Conservation (phyloP, 2,329 filamentous ascomycete genomes). For the Aspergillus hortae region DNA sequence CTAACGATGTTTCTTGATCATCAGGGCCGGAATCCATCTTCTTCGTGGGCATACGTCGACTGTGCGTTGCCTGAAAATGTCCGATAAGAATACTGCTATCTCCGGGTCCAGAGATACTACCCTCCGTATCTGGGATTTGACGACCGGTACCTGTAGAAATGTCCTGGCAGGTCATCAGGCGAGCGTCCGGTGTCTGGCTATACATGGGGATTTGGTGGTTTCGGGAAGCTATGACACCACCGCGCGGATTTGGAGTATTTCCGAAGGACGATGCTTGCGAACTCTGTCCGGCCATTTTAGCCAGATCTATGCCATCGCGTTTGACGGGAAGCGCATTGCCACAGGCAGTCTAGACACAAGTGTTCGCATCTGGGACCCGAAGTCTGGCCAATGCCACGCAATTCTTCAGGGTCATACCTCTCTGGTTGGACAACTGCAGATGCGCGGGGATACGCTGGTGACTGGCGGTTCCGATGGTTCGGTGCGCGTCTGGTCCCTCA, state of each 20-base stretch:
- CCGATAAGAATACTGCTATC: slow-evolving; percentile 86
- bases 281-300: slow-evolving; percentile 94
- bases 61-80: slow-evolving; percentile 96
- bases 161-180: slow-evolving; percentile 93
- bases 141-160: slow-evolving; percentile 81
- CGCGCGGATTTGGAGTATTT: slow-evolving; percentile 96
- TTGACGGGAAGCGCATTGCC: slow-evolving; percentile 88
- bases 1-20: slow-evolving; percentile 31
- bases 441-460: slow-evolving; percentile 90
- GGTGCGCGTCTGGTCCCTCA: slow-evolving; percentile 91
- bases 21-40: slow-evolving; percentile 70
- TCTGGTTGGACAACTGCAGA: slow-evolving; percentile 91
- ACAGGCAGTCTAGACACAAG: slow-evolving; percentile 96
- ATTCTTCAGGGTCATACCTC: slow-evolving; percentile 96
- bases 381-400: slow-evolving; percentile 79
- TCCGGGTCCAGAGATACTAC: slow-evolving; percentile 95
- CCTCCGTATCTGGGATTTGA: slow-evolving; percentile 90
- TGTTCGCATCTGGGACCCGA: slow-evolving; percentile 93
- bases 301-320: slow-evolving; percentile 97
- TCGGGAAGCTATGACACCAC: slow-evolving; percentile 98
- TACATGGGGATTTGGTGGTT: slow-evolving; percentile 95
- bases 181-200: slow-evolving; percentile 90
- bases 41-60: slow-evolving; percentile 94
- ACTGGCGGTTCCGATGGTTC: slow-evolving; percentile 96
- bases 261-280: slow-evolving; percentile 84